Evolutionary conservation across 2,329 filamentous ascomycete species (phyloP).

Genomic region (Hypoxylon sp.): DNA sequence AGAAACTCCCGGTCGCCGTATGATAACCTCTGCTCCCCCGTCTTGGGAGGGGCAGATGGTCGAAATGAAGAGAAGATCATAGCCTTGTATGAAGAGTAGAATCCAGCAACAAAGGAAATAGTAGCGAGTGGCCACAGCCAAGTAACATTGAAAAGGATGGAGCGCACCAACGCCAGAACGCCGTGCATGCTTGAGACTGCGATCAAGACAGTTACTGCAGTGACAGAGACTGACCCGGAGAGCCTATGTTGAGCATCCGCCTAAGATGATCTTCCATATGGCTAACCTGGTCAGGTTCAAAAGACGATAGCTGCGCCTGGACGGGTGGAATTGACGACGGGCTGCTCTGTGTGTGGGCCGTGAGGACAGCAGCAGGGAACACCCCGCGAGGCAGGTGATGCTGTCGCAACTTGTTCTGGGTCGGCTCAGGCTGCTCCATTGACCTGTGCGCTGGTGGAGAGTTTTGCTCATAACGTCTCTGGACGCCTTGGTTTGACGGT

Average conservation of each 20-base stretch:
- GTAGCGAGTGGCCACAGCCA: too few relatives aligned
- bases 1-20: too few relatives aligned
- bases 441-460: slow-evolving; percentile 16
- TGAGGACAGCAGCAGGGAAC: slow-evolving; percentile 41
- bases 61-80: too few relatives aligned
- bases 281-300: slow-evolving; percentile 51
- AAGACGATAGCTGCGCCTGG: slow-evolving; percentile 23
- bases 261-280: slow-evolving; percentile 64
- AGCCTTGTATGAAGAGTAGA: too few relatives aligned
- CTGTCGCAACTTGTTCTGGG: slow-evolving; percentile 17
- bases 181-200: too few relatives aligned
- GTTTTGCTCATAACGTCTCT: neutral
- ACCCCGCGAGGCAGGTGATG: slow-evolving; percentile 38
- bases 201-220: slow-evolving; percentile 5
- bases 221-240: slow-evolving; percentile 28
- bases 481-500: slow-evolving; percentile 6
- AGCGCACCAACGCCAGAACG: too few relatives aligned
- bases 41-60: too few relatives aligned
- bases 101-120: too few relatives aligned
- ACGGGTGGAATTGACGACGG: slow-evolving; percentile 25
- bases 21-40: too few relatives aligned
- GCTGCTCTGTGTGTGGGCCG: slow-evolving; percentile 31
- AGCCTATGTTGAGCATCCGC: slow-evolving; percentile 57
- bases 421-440: slow-evolving; percentile 14
- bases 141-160: too few relatives aligned